Evolutionary conservation across 305 asterid species (phyloP), one percentile per base, ranked within the genome.

Genomic region (Plantago coronopus): DNA sequence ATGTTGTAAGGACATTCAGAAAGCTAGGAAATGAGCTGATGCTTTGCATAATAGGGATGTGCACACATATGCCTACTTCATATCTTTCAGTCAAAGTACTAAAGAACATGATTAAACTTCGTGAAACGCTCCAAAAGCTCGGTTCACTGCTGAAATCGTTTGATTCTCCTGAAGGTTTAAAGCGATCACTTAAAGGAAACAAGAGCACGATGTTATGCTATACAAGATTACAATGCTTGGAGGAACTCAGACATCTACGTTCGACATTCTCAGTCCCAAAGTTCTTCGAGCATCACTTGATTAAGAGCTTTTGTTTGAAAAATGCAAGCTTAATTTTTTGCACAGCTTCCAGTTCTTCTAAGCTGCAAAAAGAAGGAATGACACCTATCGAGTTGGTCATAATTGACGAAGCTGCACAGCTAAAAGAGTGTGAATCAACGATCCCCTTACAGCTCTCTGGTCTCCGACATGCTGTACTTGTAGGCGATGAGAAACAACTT

Each of bases 401-500:
- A 22, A 68, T 88, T 27, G 95, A 88, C 78, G 96, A 88, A 75
- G 96, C 96, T 22, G 96, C 91, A 50, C 96, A 88, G 74, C 76
- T 78, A 13, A 88, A 88, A 53, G 96, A 88, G 69, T 85, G 89
- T 27, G 96, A 88, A 45, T 81, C 93, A 1, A 58, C 72, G 4
- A 74, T 88, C 10, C 90, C 96, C 0, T 76, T 88, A 69, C 93
- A 75, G 77, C 79, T 85, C 27, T 69, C 64, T 0, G 88, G 89
- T 37, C 22, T 81, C n/a, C 76, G 70, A 22, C 93, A 88, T 59
- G 95, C 91, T 57, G 37, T 87, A 34, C 90, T 89, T 6, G 81
- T 87, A 3, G 97, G 97, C 22, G 95, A 87, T 57, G 90, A 87
- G 79, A 76, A 71, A 48, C 95, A 84, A 65, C 78, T 89, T 34